These are phyloP conservation scores for Nepenthes gracilis DNA, from an alignment of 148 eudicot species.

Conservation along the genomic window DNA sequence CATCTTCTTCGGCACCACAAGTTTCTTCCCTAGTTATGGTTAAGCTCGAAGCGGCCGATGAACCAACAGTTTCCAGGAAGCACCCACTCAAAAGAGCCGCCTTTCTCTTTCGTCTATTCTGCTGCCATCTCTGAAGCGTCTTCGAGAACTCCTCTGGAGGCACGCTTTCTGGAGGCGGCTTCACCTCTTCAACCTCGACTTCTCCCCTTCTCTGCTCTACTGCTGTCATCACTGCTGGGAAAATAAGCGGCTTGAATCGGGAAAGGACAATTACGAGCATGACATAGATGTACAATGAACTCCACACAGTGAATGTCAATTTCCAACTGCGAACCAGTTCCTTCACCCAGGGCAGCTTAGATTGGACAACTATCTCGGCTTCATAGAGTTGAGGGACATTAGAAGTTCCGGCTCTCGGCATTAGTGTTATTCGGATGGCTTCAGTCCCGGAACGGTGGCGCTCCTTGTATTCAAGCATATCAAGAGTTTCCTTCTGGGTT, in stretches of 20 bases:
- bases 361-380: conserved; percentile 44
- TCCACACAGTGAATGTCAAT: conserved; percentile 79
- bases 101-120: conserved; percentile 50
- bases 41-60: conserved; percentile 41
- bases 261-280: conserved; percentile 27
- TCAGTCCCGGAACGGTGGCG: conserved; percentile 22
- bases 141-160: conserved; percentile 30
- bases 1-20: neutral
- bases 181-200: neutral
- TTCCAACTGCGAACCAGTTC: conserved; percentile 49
- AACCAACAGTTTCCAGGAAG: conserved; percentile 1
- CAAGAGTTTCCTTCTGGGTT: conserved; percentile 38
- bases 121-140: conserved; percentile 48
- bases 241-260: conserved; percentile 33
- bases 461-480: conserved; percentile 46
- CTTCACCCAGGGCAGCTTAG: conserved; percentile 59
- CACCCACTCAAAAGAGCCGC: conserved; percentile 29
- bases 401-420: conserved; percentile 45
- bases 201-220: neutral
- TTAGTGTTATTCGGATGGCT: conserved; percentile 31
- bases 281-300: conserved; percentile 36
- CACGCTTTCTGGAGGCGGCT: neutral
- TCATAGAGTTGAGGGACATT: conserved; percentile 57
- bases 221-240: conserved; percentile 12
- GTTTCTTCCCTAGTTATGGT: conserved; percentile 17